Evolutionary conservation across 345 rosid species (phyloP).

Genomic region (Pugionium dolabratum): DNA sequence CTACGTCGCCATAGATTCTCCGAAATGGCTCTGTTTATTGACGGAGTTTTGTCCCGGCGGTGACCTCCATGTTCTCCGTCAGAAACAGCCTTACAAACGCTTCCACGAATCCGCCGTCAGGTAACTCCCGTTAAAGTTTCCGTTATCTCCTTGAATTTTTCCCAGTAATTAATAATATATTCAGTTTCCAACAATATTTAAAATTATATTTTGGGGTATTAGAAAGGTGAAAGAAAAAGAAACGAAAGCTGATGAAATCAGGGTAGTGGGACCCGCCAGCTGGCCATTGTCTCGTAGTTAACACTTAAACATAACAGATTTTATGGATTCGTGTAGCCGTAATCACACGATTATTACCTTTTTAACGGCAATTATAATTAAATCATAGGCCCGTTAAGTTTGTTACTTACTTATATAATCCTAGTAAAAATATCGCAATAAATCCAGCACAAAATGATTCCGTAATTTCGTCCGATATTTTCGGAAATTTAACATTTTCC

Average conservation of each 20-base stretch:
- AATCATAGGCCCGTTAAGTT: slow-evolving; percentile 16
- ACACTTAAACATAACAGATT: slow-evolving; percentile 36
- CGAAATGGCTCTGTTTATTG: slow-evolving; percentile 77
- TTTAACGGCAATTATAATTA: slow-evolving; percentile 9
- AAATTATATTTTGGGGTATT: slow-evolving; percentile 2
- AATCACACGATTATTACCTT: slow-evolving; percentile 29
- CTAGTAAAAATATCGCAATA: slow-evolving; percentile 6
- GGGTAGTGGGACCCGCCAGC: slow-evolving; percentile 46
- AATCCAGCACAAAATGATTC: neutral
- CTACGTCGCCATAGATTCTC: slow-evolving; percentile 69
- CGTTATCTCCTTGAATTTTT: slow-evolving; percentile 15
- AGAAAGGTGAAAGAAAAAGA: neutral
- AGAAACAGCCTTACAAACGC: slow-evolving; percentile 70
- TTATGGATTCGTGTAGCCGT: slow-evolving; percentile 29
- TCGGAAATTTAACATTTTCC: neutral
- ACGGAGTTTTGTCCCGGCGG: slow-evolving; percentile 97
- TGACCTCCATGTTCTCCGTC: slow-evolving; percentile 98
- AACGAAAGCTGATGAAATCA: slow-evolving; percentile 26
- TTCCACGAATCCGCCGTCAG: slow-evolving; percentile 88
- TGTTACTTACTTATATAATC: neutral
- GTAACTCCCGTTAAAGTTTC: slow-evolving; percentile 45
- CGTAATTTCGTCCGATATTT: slow-evolving; percentile 1
- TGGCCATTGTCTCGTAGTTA: slow-evolving; percentile 41
- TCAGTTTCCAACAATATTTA: slow-evolving; percentile 20
- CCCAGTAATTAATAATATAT: slow-evolving; percentile 3